Percentiles rank a stretch among this genome's conserved stretches.
These are phyloP conservation scores for Lyophyllum semitale DNA, from an alignment of 768 basidiomycete genomes.

Conservation along the genomic window DNA sequence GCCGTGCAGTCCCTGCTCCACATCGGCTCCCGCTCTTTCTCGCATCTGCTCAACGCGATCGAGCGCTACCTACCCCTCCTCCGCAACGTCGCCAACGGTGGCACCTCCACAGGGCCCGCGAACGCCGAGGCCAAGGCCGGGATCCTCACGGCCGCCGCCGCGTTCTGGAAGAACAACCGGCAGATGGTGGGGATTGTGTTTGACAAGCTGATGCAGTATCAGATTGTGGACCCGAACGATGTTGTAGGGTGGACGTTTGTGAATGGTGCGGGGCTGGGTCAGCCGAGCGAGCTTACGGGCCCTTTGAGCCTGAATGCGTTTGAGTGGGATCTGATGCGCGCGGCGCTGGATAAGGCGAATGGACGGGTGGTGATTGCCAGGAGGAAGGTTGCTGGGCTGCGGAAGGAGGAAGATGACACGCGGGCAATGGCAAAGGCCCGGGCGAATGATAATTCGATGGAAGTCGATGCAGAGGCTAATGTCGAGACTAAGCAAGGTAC, in stretches of 20 bases:
- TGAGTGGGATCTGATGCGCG: conserved; percentile 86
- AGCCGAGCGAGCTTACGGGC: conserved; percentile 20
- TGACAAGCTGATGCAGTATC: conserved; percentile 98
- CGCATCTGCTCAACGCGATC: conserved; percentile 95
- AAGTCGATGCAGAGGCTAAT: conserved; percentile 75
- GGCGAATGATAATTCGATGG: conserved; percentile 61
- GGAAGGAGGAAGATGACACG: conserved; percentile 89
- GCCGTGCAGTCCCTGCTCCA: conserved; percentile 86
- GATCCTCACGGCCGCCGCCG: conserved; percentile 67
- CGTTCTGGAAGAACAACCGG: conserved; percentile 82
- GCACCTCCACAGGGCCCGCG: conserved; percentile 32
- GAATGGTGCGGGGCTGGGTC: conserved; percentile 38
- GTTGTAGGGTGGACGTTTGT: conserved; percentile 85
- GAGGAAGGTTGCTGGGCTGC: conserved; percentile 68
- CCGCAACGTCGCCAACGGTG: conserved; percentile 53
- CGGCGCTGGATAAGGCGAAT: conserved; percentile 87
- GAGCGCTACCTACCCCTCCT: conserved; percentile 88
- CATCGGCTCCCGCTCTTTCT: conserved; percentile 94
- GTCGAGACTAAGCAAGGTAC: conserved; percentile 56
- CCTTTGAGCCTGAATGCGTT: conserved; percentile 43
- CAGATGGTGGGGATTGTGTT: conserved; percentile 93
- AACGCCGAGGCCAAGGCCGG: conserved; percentile 64
- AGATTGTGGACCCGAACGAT: conserved; percentile 92
- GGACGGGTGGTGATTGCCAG: conserved; percentile 82
- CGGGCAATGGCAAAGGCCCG: conserved; percentile 75